A percentile compares a stretch with the other conserved stretches of the same genome.
These are phyloP conservation scores for Penicillium carneum DNA, from an alignment of 2,329 filamentous ascomycete genomes.

Conservation along the genomic window DNA sequence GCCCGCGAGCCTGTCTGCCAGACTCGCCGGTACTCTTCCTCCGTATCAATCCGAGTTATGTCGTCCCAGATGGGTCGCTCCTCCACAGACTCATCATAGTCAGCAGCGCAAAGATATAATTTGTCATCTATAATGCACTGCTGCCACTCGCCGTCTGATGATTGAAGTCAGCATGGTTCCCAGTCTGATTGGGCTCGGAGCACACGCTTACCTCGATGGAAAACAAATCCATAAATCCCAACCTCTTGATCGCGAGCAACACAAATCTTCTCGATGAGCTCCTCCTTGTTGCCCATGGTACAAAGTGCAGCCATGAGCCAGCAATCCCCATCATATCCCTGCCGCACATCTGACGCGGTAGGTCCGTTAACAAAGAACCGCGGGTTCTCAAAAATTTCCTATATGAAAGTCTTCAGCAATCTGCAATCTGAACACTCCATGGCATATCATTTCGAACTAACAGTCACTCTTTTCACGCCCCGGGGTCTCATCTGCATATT, in stretches of 20 bases:
- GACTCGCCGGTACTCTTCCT: slow-evolving; percentile 72
- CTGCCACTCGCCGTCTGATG: slow-evolving; percentile 82
- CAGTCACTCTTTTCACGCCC: slow-evolving; percentile 74
- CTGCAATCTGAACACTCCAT: neutral
- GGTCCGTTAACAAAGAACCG: slow-evolving; percentile 80
- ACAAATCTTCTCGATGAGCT: slow-evolving; percentile 75
- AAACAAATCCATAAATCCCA: slow-evolving; percentile 86
- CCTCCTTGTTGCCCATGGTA: slow-evolving; percentile 75
- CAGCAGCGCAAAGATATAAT: slow-evolving; percentile 80
- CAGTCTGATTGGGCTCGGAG: neutral
- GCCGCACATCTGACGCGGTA: slow-evolving; percentile 77
- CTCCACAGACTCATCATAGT: slow-evolving; percentile 79
- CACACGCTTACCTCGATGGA: slow-evolving; percentile 66
- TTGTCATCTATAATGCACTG: slow-evolving; percentile 92
- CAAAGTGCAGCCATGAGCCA: slow-evolving; percentile 85
- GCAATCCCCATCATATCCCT: slow-evolving; percentile 80
- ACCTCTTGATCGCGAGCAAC: slow-evolving; percentile 75
- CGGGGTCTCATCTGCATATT: slow-evolving; percentile 64
- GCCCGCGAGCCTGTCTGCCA: slow-evolving; percentile 79
- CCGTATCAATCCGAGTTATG: slow-evolving; percentile 75
- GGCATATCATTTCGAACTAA: slow-evolving; percentile 32
- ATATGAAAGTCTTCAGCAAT: slow-evolving; percentile 17
- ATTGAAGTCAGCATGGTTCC: slow-evolving; percentile 3
- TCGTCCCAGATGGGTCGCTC: slow-evolving; percentile 77
- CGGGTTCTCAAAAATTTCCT: slow-evolving; percentile 80